Percentiles rank a stretch among this genome's conserved stretches.
These are phyloP conservation scores for Cyclocybe aegerita DNA, from an alignment of 768 basidiomycete genomes.

Conservation along the genomic window DNA sequence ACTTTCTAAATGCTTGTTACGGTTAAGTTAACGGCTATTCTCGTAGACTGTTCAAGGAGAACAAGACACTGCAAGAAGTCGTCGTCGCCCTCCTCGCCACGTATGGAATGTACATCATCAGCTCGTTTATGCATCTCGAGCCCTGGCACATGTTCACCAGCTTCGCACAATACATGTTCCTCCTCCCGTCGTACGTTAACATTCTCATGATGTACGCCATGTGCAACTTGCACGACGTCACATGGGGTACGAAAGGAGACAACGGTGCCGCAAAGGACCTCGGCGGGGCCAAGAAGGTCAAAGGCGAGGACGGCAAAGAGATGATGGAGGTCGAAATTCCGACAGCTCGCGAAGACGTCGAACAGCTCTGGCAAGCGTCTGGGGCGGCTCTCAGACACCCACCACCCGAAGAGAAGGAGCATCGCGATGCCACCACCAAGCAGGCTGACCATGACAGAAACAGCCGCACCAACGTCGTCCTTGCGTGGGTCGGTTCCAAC, in stretches of 20 bases:
- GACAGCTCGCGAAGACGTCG: conserved; percentile 82
- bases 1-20: not conserved
- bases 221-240: conserved; percentile 90
- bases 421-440: conserved; percentile 85
- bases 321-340: conserved; percentile 85
- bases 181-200: conserved; percentile 76
- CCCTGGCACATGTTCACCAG: conserved; percentile 98
- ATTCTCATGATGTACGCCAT: conserved; percentile 95
- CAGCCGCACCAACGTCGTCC: conserved; percentile 81
- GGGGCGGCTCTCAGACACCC: conserved; percentile 66
- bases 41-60: conserved; percentile 57
- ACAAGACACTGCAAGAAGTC: conserved; percentile 79
- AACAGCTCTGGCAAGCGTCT: conserved; percentile 82
- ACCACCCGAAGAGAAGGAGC: conserved; percentile 72
- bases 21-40: not conserved
- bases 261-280: conserved; percentile 87
- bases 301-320: conserved; percentile 81
- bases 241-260: conserved; percentile 93
- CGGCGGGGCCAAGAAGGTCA: conserved; percentile 87
- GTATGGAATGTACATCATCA: conserved; percentile 82
- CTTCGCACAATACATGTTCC: conserved; percentile 89
- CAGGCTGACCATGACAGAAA: conserved; percentile 85
- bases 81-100: conserved; percentile 77
- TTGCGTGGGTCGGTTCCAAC: conserved; percentile 83
- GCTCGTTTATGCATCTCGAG: conserved; percentile 86